These are phyloP conservation scores for Saccharomyces hybrid DNA, from an alignment of 1,139 yeast species.

Conservation along the genomic window DNA sequence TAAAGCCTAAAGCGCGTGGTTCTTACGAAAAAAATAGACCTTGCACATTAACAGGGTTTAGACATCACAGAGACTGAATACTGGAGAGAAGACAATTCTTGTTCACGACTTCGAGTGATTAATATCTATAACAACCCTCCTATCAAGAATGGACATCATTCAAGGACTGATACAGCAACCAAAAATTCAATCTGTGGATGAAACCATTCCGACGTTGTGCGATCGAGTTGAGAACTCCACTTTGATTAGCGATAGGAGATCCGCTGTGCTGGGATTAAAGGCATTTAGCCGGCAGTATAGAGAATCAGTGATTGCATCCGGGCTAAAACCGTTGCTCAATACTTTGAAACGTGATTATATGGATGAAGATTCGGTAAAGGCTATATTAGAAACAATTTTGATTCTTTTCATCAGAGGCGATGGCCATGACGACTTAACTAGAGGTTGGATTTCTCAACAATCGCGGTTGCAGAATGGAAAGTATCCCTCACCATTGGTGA, in stretches of 20 bases:
- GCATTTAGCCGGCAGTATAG: constrained; percentile 86
- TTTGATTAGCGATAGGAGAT: constrained; percentile 74
- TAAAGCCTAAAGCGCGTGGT: background rate
- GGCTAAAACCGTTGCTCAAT: constrained; percentile 64
- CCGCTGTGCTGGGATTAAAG: constrained; percentile 85
- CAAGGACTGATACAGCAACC: constrained; percentile 47
- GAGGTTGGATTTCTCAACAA: constrained; percentile 65
- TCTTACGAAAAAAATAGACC: background rate
- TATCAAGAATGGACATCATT: constrained; percentile 37
- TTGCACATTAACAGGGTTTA: background rate
- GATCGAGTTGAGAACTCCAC: constrained; percentile 83
- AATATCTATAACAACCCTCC: background rate
- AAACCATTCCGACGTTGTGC: constrained; percentile 81
- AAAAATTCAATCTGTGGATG: constrained; percentile 62
- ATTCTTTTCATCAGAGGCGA: constrained; percentile 70
- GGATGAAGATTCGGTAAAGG: constrained; percentile 69
- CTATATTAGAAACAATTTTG: constrained; percentile 77
- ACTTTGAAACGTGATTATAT: constrained; percentile 60
- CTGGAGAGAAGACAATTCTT: background rate
- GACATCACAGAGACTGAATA: background rate
- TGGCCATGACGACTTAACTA: constrained; percentile 45
- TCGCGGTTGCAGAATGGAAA: constrained; percentile 74
- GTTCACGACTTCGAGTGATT: background rate
- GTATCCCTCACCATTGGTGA: constrained; percentile 70
- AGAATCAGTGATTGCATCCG: constrained; percentile 85